Percentiles rank a stretch among this genome's conserved stretches.
These are phyloP conservation scores for Juncus inflexus DNA, from an alignment of 176 grass and related monocot genomes.

Conservation along the genomic window DNA sequence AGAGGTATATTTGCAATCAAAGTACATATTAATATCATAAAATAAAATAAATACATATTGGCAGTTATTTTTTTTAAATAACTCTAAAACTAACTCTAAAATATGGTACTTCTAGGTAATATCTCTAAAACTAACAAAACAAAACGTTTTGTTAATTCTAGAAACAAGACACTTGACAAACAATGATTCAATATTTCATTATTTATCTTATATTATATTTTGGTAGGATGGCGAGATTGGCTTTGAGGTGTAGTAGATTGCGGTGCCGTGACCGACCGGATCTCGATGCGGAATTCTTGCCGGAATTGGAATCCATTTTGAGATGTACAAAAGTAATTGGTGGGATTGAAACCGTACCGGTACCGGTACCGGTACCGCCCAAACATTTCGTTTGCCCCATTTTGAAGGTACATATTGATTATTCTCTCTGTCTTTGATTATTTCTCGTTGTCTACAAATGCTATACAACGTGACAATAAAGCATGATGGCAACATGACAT, in stretches of 20 bases:
- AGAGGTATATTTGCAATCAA: slow-evolving; percentile 11
- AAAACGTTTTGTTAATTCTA: too few relatives aligned
- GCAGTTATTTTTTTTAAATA: too few relatives aligned
- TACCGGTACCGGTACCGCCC: slow-evolving; percentile 28
- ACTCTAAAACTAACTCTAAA: too few relatives aligned
- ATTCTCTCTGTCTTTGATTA: slow-evolving; percentile 7
- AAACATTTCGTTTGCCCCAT: slow-evolving; percentile 83
- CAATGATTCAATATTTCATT: too few relatives aligned
- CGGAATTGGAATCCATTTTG: slow-evolving; percentile 68
- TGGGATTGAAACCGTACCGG: slow-evolving; percentile 30
- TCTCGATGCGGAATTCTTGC: slow-evolving; percentile 61
- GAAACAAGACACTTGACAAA: too few relatives aligned
- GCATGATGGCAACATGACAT: too few relatives aligned
- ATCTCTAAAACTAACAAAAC: too few relatives aligned
- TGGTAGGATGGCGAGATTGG: slow-evolving; percentile 45
- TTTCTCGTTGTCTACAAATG: not conserved
- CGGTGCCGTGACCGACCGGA: slow-evolving; percentile 71
- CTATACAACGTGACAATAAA: too few relatives aligned
- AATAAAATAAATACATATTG: too few relatives aligned
- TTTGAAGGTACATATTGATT: slow-evolving; percentile 46
- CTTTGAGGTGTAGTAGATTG: slow-evolving; percentile 49
- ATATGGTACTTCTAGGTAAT: too few relatives aligned
- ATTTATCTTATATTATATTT: too few relatives aligned
- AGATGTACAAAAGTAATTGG: slow-evolving; percentile 26
- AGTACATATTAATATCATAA: too few relatives aligned